Base-by-base conservation (phyloP, 208 protist genomes). In the Endotrypanum monterogeii region DNA sequence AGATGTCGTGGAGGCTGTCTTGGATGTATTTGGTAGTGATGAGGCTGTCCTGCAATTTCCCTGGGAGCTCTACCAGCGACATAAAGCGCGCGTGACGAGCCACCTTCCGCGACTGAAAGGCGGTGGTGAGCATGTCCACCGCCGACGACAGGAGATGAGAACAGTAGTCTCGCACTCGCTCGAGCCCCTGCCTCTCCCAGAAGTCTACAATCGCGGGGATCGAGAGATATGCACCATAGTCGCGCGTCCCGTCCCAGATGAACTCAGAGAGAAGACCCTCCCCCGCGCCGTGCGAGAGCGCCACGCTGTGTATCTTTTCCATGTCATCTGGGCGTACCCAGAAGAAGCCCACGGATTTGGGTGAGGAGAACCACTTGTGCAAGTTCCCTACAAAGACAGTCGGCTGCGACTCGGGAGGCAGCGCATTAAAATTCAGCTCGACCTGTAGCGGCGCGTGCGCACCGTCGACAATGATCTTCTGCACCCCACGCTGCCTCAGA, bases 351-450 rank as follows among this genome's bases (percentile, higher is more conserved):
- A 77, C 87, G 8, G 93, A 89, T 80, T 96, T 96, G 63, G 94
- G 86, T 12, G 82, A 75, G 28, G 85, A 96, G 66, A 96, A 90
- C 94, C 95, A 98, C 79, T 98, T 98, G 85, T 98, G 95, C 39
- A 93, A 78, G 70, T 97, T 98, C 8, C 88, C 91, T 20, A 94
- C 84, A 81, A 93, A 97, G 7, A 94, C 73, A 51, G 82, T 96
- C 9, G 88, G 92, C 78, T 88, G 84, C 39, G 74, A 78, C 71
- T 87, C 77, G 4, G 58, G 41, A 5, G 79, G 81, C 20, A 97
- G 81, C 2, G 79, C 67, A 52, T 83, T 80, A 73, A 97, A 95
- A 63, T 95, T 77, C 20, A 97, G 80, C 54, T 88, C 84, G 14
- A 94, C 48, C 72, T 94, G 91, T 46, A 96, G 73, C 37, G 89